Conservation (phyloP, 2,329 filamentous ascomycete genomes). For the Ilyonectria destructans region DNA sequence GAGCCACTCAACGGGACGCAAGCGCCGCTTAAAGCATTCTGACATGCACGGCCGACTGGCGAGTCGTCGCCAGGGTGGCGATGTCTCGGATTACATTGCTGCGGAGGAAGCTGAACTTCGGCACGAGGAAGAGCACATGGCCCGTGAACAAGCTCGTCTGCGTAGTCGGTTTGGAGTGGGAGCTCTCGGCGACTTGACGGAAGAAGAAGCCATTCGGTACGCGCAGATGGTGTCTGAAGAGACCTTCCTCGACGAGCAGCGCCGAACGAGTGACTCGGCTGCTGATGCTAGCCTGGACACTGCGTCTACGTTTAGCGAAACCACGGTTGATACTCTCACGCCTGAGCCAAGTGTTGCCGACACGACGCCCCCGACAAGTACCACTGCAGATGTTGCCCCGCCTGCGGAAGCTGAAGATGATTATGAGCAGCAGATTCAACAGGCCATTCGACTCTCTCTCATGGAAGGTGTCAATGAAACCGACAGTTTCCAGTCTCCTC, state of each 20-base stretch:
- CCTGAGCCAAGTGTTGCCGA: constrained; percentile 70
- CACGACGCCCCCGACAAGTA: constrained; percentile 50
- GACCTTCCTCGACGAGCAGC: constrained; percentile 72
- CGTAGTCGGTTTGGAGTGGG: constrained; percentile 89
- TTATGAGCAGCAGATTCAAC: constrained; percentile 75
- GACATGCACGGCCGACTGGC: constrained; percentile 69
- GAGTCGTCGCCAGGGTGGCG: constrained; percentile 73
- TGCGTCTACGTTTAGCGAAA: constrained; percentile 60
- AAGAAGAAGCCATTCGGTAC: constrained; percentile 77
- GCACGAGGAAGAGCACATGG: constrained; percentile 77
- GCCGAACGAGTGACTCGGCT: constrained; percentile 68
- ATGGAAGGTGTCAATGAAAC: constrained; percentile 69
- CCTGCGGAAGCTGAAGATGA: constrained; percentile 60
- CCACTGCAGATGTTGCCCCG: constrained; percentile 31
- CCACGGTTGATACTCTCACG: constrained; percentile 65
- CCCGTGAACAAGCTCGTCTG: constrained; percentile 79
- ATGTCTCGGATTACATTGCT: constrained; percentile 86
- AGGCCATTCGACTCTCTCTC: constrained; percentile 74
- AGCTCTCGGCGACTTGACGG: constrained; percentile 74
- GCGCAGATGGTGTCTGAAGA: constrained; percentile 79
- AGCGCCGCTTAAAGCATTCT: constrained; percentile 83
- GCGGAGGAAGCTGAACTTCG: constrained; percentile 89
- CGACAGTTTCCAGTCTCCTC: constrained; percentile 59
- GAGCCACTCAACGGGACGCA: constrained; percentile 81
- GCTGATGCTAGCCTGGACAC: constrained; percentile 64